Base-by-base conservation (phyloP, 2,329 filamentous ascomycete species). In the Balansia obtecta region DNA sequence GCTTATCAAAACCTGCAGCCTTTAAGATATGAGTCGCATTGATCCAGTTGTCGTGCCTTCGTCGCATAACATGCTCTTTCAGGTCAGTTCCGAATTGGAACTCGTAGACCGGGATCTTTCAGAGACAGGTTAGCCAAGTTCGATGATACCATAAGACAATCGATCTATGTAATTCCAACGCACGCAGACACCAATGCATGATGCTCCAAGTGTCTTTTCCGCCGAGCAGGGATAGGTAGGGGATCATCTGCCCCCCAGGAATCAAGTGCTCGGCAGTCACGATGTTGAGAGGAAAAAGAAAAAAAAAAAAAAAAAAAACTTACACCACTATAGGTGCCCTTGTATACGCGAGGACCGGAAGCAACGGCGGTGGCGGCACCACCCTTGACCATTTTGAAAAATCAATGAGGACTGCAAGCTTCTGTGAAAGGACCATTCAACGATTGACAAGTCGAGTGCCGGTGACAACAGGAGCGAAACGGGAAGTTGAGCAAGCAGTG, bases 11-110 rank as follows among this genome's bases (percentile, higher is more conserved):
- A 50, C 91, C 91, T 55, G 93, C 93, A 40, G 94, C 88, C 65
- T 98, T 98, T 46, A 98, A 73, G 53, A 98, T 97, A 64, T 98
- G 93, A 49, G 93, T 98, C n/a, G 93, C 93, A 74, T 98, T 98
- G 71, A 98, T 93, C 89, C 91, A 98, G 68, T 97, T 83, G 67
- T 98, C 93, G 49, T 82, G 79, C 53, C 91, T 83, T 47, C 93
- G 82, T 66, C 93, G 85, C 93, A 98, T 98, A 57, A 97, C 86
- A 86, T 96, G 88, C 61, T 85, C 79, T 63, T 85, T 83, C 33
- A 82, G 64, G 64, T 94, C 88, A 57, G 74, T 76, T 37, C 84
- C 88, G 60, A 95, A 84, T 65, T 94, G 89, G 69, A 82, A 93
- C 65, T 97, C 93, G 65, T 93, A 96, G 11, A 97, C 91, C 37